Evolutionary conservation across 345 rosid genomes (phyloP).

Genomic region (Pugionium dolabratum): DNA sequence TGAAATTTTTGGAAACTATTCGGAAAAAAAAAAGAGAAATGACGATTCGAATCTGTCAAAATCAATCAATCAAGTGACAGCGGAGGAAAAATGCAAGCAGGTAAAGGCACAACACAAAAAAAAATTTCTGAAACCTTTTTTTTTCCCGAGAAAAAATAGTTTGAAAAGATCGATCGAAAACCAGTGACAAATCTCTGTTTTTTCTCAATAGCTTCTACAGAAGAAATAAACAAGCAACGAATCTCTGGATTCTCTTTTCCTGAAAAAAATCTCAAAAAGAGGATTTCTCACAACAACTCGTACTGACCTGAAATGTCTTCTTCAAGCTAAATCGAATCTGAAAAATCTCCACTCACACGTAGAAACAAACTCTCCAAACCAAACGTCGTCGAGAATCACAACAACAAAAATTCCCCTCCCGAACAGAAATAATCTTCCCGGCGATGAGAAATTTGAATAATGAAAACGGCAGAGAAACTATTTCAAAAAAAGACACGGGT

Average conservation of each 20-base stretch:
- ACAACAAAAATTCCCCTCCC: neutral
- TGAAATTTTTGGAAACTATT: too few species aligned
- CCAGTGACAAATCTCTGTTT: constrained; percentile 10
- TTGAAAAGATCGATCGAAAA: constrained; percentile 33
- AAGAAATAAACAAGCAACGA: neutral
- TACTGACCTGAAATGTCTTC: constrained; percentile 34
- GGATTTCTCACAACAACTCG: constrained; percentile 1
- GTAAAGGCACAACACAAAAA: too few species aligned
- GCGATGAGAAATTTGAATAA: neutral
- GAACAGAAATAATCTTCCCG: neutral
- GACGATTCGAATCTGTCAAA: too few species aligned
- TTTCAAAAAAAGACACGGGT: neutral
- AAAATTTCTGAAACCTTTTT: too few species aligned
- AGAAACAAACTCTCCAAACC: neutral
- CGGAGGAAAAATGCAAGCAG: too few species aligned
- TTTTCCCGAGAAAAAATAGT: too few species aligned
- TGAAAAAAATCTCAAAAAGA: neutral
- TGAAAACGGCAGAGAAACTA: constrained; percentile 11
- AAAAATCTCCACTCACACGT: neutral
- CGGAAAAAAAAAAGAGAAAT: too few species aligned
- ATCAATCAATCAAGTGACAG: too few species aligned
- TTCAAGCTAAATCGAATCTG: constrained; percentile 2
- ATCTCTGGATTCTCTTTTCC: constrained; percentile 19
- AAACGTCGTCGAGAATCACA: neutral
- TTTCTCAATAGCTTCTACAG: neutral